phyloP scores from a whole-genome alignment of 805 yeast species.

The Yarrowia yakushimensis region DNA sequence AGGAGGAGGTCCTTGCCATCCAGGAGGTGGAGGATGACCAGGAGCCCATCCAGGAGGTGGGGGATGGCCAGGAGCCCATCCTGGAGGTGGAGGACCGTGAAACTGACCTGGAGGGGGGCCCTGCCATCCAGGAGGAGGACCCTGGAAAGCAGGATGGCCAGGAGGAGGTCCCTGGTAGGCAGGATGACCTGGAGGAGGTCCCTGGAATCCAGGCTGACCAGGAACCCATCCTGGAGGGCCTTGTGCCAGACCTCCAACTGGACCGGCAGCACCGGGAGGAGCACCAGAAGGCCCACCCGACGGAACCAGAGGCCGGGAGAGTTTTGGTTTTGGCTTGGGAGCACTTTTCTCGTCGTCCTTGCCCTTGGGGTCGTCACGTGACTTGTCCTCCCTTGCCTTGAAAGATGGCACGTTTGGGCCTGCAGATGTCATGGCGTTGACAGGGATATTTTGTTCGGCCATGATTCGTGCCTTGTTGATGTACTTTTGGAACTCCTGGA shows the following conservation, averaged over 20 bases:
- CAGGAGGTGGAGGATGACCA: slow-evolving; percentile 24
- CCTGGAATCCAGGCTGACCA: background rate
- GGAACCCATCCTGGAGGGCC: background rate
- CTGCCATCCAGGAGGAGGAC: slow-evolving; percentile 19
- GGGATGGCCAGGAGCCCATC: background rate
- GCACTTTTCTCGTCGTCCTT: background rate
- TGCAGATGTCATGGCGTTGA: slow-evolving; percentile 12
- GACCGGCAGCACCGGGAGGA: background rate
- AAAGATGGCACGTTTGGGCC: background rate
- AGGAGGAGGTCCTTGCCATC: background rate
- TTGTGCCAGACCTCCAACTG: too few relatives aligned
- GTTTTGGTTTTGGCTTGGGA: background rate
- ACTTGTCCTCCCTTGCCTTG: background rate
- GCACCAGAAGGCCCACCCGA: background rate
- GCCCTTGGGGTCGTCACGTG: background rate
- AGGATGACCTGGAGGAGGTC: background rate
- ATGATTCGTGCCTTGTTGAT: slow-evolving; percentile 62
- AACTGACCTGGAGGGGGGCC: background rate
- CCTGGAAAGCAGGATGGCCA: background rate
- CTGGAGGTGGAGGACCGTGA: slow-evolving; percentile 11
- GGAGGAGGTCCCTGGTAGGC: background rate
- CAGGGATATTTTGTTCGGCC: slow-evolving; percentile 18
- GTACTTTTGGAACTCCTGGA: slow-evolving; percentile 72
- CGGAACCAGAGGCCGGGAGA: background rate
- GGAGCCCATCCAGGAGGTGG: slow-evolving; percentile 25